phyloP scores from a whole-genome alignment of 768 basidiomycete species.

The Naganishia randhawae region DNA sequence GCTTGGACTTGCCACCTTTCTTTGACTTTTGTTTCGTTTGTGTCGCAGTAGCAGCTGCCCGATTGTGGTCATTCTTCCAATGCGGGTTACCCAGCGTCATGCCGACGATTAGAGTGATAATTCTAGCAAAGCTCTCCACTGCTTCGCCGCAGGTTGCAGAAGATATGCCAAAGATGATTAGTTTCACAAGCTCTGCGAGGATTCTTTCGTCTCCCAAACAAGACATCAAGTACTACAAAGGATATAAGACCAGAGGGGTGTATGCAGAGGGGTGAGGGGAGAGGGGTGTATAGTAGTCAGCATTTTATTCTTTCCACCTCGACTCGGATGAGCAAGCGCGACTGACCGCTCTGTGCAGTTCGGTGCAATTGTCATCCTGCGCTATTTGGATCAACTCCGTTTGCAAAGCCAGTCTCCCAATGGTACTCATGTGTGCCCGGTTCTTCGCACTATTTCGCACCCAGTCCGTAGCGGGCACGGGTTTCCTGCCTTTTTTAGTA shows the following conservation, averaged over 20 bases:
- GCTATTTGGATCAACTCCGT: background rate
- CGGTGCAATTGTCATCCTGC: background rate
- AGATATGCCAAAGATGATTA: background rate
- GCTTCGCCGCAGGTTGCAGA: background rate
- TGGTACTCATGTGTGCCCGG: background rate
- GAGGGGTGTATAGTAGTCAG: background rate
- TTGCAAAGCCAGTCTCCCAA: background rate
- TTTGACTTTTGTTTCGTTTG: background rate
- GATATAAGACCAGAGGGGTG: no score
- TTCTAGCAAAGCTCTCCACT: background rate
- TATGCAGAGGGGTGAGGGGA: no score
- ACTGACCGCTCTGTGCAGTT: background rate
- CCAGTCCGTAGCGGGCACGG: background rate
- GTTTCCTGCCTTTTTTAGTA: background rate
- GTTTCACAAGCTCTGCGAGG: background rate
- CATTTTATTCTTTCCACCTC: background rate
- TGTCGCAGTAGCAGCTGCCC: background rate
- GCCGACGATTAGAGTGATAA: background rate
- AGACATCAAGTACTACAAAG: background rate
- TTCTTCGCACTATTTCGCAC: background rate
- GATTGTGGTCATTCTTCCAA: background rate
- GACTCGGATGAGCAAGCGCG: background rate
- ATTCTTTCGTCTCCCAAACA: background rate
- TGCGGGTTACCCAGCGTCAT: background rate
- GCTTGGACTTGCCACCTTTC: background rate